Evolutionary conservation across 352 stramenopile genomes (phyloP).

Genomic region (Lagenidium sp.): DNA sequence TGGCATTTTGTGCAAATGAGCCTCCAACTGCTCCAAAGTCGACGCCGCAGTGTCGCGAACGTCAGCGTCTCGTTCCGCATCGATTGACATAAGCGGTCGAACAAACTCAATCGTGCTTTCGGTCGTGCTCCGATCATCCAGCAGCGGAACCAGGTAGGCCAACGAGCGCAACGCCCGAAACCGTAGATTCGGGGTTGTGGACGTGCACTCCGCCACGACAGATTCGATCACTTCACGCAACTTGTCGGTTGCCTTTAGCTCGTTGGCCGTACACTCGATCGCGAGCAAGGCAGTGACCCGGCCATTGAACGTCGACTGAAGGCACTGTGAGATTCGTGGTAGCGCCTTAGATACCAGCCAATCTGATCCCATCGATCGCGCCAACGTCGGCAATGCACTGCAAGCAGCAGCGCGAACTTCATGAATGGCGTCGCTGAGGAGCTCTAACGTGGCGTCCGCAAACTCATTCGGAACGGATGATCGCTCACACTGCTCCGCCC

Average conservation of each 20-base stretch:
- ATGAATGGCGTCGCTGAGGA: conserved; percentile 58
- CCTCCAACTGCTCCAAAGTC: conserved; percentile 46
- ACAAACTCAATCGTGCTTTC: conserved; percentile 73
- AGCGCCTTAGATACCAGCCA: conserved; percentile 70
- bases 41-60: conserved; percentile 60
- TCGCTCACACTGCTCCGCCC: conserved; percentile 58
- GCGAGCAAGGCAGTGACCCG: conserved; percentile 59
- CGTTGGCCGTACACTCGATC: conserved; percentile 48
- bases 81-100: conserved; percentile 36
- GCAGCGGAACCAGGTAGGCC: conserved; percentile 42
- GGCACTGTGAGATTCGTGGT: conserved; percentile 42
- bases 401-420: conserved; percentile 66
- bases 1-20: conserved; percentile 6
- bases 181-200: conserved; percentile 71
- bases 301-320: conserved; percentile 69
- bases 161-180: conserved; percentile 75
- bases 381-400: conserved; percentile 49
- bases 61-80: conserved; percentile 64
- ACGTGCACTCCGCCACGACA: conserved; percentile 69
- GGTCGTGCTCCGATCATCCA: conserved; percentile 58
- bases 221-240: conserved; percentile 51
- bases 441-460: conserved; percentile 54
- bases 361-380: conserved; percentile 61
- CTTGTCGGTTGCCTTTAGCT: conserved; percentile 62
- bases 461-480: conserved; percentile 51